Base-by-base conservation (phyloP, 768 basidiomycete species). In the Holtermanniella nyarrowii region DNA sequence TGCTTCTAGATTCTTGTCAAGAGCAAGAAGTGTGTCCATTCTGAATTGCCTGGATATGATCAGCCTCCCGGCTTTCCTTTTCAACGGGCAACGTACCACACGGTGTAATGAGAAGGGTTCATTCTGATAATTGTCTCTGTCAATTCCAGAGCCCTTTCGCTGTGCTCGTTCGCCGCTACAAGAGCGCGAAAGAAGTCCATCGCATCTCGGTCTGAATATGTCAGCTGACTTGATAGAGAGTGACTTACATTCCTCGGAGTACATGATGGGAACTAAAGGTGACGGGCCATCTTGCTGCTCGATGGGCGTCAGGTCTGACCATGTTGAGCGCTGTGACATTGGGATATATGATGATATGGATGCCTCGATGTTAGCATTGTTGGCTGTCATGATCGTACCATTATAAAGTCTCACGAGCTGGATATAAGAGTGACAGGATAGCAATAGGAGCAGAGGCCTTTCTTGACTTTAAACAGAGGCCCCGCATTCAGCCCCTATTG, bases 101-200 rank as follows among this genome's bases (percentile, higher is more conserved):
- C 89, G 46, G 90, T 85, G 66, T 96, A 99, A 68, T 97, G 95
- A 1, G 88, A 89, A 4, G 95, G 91, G 68, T 99, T 99, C 72
- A 85, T 75, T 23, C 84, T 78, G 57, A 99, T 93, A 61, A 97
- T 81, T 37, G 75, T 76, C 71, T 93, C 87, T 0, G 95, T 99
- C 25, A 99, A 77, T 60, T 84, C 79, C 48, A 99, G 79, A 11
- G 84, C 89, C 27, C 93, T 77, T 18, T 77, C 72, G 55, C 83
- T 88, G 74, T 82, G 81, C 75, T 97, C 93, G 3, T 80, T 80
- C 0, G 74, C 73, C 62, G 82, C 81, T 41, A 86, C 79, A 53
- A 97, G 77, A 0, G 82, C 89, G 47, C 93, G 83, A 66, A 97
- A 90, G 72, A 90, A 90, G 62, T 86, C 80, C 50, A 90, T 90